Conservation (phyloP, 768 basidiomycete genomes). For the Pleurotus citrinopileatus region DNA sequence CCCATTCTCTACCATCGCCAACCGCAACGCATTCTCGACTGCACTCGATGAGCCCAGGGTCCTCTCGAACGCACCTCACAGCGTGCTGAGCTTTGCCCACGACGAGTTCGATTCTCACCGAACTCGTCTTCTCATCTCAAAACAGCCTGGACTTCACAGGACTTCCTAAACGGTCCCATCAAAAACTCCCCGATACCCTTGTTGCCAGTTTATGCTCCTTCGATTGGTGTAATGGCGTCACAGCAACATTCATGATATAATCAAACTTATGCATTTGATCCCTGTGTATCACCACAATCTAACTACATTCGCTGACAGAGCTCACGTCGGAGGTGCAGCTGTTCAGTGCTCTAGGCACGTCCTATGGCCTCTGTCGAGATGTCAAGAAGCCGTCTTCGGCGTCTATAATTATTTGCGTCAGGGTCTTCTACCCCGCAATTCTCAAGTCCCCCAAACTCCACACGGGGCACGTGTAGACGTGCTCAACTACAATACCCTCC, state of each 20-base stretch:
- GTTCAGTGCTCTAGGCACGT: not conserved
- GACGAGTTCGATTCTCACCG: not conserved
- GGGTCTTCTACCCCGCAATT: not conserved
- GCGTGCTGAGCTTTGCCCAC: not conserved
- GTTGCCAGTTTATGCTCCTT: not conserved
- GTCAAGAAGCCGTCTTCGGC: not conserved
- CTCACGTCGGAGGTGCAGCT: not conserved
- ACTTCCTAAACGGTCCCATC: not conserved
- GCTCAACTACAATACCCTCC: not conserved
- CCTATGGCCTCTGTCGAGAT: not conserved
- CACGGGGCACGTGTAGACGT: not conserved
- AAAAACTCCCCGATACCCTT: not conserved
- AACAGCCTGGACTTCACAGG: not conserved
- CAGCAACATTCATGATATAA: too few relatives aligned
- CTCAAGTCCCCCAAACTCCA: not conserved
- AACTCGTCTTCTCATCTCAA: not conserved
- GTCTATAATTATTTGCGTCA: not conserved
- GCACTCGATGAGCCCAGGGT: not conserved
- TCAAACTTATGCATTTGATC: not conserved
- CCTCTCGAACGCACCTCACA: not conserved
- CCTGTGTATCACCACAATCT: not conserved
- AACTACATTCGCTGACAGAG: not conserved
- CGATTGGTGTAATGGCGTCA: not conserved
- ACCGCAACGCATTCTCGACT: too few relatives aligned
- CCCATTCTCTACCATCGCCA: too few relatives aligned